These are phyloP conservation scores for Pestalotiopsis sp. DNA, from an alignment of 2,329 filamentous ascomycete species.

Conservation along the genomic window DNA sequence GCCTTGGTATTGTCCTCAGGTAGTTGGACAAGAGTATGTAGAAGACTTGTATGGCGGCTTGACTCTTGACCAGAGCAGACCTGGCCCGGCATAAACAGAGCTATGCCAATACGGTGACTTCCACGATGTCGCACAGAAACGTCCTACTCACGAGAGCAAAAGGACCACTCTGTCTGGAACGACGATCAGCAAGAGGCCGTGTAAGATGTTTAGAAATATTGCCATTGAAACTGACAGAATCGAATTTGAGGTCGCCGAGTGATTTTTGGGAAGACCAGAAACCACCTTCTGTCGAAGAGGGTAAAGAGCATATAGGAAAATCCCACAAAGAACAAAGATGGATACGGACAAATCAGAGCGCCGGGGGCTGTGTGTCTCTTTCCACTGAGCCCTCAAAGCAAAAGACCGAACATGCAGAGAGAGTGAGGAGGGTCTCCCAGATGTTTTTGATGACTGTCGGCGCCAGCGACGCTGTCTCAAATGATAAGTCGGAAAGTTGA, in stretches of 20 bases:
- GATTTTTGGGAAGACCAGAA: too few species aligned
- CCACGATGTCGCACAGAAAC: not conserved
- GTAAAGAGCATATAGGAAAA: too few species aligned
- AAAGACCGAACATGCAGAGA: too few species aligned
- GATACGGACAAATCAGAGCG: too few species aligned
- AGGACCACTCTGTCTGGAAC: not conserved
- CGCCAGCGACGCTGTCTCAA: not conserved
- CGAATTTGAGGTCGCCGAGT: too few species aligned
- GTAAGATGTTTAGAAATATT: not conserved
- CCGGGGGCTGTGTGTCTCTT: too few species aligned
- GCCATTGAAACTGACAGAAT: too few species aligned
- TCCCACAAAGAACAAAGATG: too few species aligned
- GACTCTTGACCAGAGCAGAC: not conserved
- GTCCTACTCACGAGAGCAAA: not conserved
- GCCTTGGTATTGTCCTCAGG: not conserved
- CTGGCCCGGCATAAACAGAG: not conserved
- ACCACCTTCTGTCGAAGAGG: too few species aligned
- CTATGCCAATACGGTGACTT: not conserved
- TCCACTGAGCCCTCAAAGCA: too few species aligned
- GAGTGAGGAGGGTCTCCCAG: too few species aligned
- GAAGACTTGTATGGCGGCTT: not conserved
- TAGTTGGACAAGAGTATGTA: not conserved
- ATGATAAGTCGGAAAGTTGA: not conserved
- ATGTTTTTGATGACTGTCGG: too few species aligned
- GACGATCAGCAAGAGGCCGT: not conserved